Evolutionary conservation across 345 rosid genomes (phyloP).

Genomic region (Salix exigua): DNA sequence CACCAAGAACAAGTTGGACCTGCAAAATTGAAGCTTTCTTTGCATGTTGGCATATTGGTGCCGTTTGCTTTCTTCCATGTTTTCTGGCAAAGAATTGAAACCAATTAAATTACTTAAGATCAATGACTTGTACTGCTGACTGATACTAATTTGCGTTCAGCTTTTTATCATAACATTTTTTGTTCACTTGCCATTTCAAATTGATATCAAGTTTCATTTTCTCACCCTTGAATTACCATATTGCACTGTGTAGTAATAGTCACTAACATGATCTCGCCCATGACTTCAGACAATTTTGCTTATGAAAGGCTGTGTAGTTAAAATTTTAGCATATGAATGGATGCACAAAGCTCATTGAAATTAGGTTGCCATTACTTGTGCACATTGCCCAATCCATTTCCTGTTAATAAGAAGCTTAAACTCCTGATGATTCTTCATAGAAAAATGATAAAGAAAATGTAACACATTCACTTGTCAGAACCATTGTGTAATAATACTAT

Average conservation of each 20-base stretch:
- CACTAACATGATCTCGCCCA: not conserved
- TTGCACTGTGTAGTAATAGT: not conserved
- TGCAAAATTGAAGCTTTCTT: not conserved
- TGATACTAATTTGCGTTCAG: not conserved
- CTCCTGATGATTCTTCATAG: no score
- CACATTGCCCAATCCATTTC: no score
- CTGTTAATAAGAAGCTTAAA: no score
- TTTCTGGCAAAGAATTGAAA: not conserved
- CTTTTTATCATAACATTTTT: not conserved
- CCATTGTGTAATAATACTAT: no score
- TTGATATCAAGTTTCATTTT: not conserved
- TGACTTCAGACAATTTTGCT: not conserved
- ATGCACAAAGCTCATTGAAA: no score
- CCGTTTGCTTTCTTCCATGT: not conserved
- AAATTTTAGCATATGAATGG: not conserved
- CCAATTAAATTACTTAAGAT: not conserved
- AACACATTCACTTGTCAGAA: no score
- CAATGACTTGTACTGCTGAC: not conserved
- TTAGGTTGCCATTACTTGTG: no score
- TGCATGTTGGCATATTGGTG: conserved; percentile 1
- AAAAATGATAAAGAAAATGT: no score
- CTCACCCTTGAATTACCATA: not conserved
- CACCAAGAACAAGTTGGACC: not conserved
- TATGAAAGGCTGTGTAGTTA: not conserved
- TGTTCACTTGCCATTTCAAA: not conserved